Evolutionary conservation across 2,329 filamentous ascomycete species (phyloP).

Genomic region (Madurella fahalii): DNA sequence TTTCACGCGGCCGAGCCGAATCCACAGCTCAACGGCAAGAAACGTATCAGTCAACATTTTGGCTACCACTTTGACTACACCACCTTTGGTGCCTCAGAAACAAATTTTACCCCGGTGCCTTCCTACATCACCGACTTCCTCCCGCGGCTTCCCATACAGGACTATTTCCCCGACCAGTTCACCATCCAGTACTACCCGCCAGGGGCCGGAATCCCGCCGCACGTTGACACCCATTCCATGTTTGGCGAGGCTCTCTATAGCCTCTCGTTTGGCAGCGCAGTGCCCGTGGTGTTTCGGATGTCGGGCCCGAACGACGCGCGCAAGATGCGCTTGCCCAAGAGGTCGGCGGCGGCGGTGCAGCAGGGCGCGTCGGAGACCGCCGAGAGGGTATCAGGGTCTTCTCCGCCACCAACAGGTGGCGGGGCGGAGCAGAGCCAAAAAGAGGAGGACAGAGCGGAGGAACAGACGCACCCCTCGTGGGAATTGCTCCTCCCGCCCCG

Average conservation of each 20-base stretch:
- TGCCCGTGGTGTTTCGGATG: slow-evolving; percentile 43
- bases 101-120: slow-evolving; percentile 21
- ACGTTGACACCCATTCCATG: slow-evolving; percentile 54
- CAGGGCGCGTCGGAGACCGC: background rate
- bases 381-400: background rate
- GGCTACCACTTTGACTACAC: slow-evolving; percentile 27
- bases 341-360: slow-evolving; percentile 13
- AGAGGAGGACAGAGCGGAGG: background rate
- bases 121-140: slow-evolving; percentile 22
- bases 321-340: slow-evolving; percentile 27
- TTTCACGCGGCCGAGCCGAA: slow-evolving; percentile 18
- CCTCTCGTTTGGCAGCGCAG: slow-evolving; percentile 39
- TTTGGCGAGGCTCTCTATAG: slow-evolving; percentile 43
- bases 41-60: slow-evolving; percentile 25
- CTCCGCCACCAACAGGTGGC: background rate
- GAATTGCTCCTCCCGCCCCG: slow-evolving; percentile 24
- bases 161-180: slow-evolving; percentile 41
- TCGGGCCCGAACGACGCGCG: slow-evolving; percentile 25
- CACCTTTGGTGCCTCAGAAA: slow-evolving; percentile 25
- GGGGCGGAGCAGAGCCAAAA: background rate
- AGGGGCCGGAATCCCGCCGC: slow-evolving; percentile 56
- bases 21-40: slow-evolving; percentile 10
- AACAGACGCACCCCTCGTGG: slow-evolving; percentile 14
- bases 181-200: slow-evolving; percentile 59
- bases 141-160: slow-evolving; percentile 36